Conservation (phyloP, 352 stramenopile species). For the Phytophthora foliorum region DNA sequence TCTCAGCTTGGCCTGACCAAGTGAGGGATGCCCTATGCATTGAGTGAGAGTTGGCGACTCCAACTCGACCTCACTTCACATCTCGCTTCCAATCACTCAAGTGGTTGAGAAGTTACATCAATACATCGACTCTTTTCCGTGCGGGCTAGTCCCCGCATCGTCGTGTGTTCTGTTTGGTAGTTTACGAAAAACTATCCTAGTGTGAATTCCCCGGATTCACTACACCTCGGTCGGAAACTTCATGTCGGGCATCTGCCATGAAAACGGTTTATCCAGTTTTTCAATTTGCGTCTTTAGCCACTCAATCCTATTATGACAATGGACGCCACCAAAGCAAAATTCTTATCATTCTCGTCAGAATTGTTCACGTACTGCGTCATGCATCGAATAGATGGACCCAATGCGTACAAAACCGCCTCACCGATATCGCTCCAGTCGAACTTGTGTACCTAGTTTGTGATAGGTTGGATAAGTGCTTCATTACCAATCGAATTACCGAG, state of each 20-base stretch:
- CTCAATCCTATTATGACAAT: slow-evolving; percentile 3
- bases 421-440: neutral
- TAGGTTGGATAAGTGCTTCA: neutral
- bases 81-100: no score
- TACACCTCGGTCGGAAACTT: neutral
- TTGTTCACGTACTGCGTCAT: neutral
- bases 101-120: no score
- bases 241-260: slow-evolving; percentile 8
- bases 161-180: no score
- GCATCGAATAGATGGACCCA: neutral
- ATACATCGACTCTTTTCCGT: no score
- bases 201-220: no score
- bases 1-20: no score
- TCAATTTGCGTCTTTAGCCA: slow-evolving; percentile 8
- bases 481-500: neutral
- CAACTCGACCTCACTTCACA: no score
- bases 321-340: neutral
- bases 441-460: neutral
- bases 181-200: no score
- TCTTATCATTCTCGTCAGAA: neutral
- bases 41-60: no score
- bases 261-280: neutral
- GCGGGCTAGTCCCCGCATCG: no score
- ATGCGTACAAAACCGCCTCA: neutral
- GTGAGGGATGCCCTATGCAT: no score